Conservation (phyloP, 2,329 filamentous ascomycete genomes). For the Colletotrichum echinochloae region DNA sequence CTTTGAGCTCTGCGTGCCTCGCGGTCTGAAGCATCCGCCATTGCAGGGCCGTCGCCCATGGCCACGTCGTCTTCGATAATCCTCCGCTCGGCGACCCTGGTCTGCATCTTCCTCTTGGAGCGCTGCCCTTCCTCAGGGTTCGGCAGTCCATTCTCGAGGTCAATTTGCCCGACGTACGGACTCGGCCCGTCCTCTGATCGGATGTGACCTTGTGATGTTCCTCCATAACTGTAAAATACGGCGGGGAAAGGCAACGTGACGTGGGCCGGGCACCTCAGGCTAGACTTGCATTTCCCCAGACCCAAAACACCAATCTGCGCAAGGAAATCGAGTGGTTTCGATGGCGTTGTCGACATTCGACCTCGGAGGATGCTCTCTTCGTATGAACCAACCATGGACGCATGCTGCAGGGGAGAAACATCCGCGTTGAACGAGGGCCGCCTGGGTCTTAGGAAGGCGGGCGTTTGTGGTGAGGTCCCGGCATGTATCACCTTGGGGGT, state of each 20-base stretch:
- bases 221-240: conserved; percentile 94
- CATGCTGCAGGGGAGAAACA: conserved; percentile 82
- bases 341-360: conserved; percentile 96
- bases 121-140: conserved; percentile 62
- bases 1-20: conserved; percentile 50
- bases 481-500: conserved; percentile 59
- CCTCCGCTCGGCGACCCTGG: conserved; percentile 55
- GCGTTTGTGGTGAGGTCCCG: conserved; percentile 62
- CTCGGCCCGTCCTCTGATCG: conserved; percentile 88
- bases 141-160: conserved; percentile 83
- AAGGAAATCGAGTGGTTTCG: conserved; percentile 90
- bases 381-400: conserved; percentile 97
- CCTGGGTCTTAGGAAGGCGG: conserved; percentile 66
- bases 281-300: conserved; percentile 87
- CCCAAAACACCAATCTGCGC: conserved; percentile 96
- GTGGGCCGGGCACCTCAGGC: conserved; percentile 86
- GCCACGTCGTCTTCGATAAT: conserved; percentile 47
- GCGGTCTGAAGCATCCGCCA: conserved; percentile 45
- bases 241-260: conserved; percentile 92
- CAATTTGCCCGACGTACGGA: conserved; percentile 93
- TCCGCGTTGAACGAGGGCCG: conserved; percentile 81
- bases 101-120: conserved; percentile 62
- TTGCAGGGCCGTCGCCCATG: conserved; percentile 34
- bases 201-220: conserved; percentile 70
- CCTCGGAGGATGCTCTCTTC: conserved; percentile 96